phyloP scores from a whole-genome alignment of 257 asterid species.

The Gynochthodes officinalis region DNA sequence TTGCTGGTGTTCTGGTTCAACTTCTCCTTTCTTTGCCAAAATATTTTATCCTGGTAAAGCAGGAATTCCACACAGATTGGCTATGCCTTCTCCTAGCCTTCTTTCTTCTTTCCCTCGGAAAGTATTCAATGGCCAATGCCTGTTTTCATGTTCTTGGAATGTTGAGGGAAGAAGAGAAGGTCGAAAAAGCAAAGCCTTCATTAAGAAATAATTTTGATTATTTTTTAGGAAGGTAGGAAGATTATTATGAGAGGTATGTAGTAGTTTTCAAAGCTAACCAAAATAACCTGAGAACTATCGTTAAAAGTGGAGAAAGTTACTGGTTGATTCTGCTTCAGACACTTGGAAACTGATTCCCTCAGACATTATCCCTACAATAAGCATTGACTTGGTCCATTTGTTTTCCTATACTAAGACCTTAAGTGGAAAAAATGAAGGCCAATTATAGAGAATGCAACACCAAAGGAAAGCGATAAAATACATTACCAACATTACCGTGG shows the following conservation, averaged over 20 bases:
- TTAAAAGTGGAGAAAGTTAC: slow-evolving; percentile 26
- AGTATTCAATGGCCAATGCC: slow-evolving; percentile 2
- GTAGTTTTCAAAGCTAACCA: slow-evolving; percentile 12
- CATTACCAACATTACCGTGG: neutral
- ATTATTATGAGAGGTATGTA: slow-evolving; percentile 28
- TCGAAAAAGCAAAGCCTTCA: slow-evolving; percentile 28
- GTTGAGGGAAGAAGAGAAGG: slow-evolving; percentile 36
- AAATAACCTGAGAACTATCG: slow-evolving; percentile 29
- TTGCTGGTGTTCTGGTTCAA: slow-evolving; percentile 1
- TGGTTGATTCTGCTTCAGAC: slow-evolving; percentile 16
- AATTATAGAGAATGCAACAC: no score
- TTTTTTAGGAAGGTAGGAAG: slow-evolving; percentile 11
- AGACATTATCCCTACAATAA: neutral
- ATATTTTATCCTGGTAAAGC: neutral
- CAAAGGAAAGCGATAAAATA: no score
- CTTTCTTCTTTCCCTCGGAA: slow-evolving; percentile 23
- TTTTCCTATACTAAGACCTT: neutral
- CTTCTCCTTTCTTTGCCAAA: neutral
- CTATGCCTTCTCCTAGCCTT: slow-evolving; percentile 25
- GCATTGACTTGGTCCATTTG: slow-evolving; percentile 2
- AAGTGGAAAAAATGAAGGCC: neutral
- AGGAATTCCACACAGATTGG: neutral
- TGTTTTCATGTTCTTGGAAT: neutral
- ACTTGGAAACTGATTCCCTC: slow-evolving; percentile 11
- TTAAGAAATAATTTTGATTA: slow-evolving; percentile 16